Evolutionary conservation across 148 eudicot genomes (phyloP).

Genomic region (Vaccinium darrowii): DNA sequence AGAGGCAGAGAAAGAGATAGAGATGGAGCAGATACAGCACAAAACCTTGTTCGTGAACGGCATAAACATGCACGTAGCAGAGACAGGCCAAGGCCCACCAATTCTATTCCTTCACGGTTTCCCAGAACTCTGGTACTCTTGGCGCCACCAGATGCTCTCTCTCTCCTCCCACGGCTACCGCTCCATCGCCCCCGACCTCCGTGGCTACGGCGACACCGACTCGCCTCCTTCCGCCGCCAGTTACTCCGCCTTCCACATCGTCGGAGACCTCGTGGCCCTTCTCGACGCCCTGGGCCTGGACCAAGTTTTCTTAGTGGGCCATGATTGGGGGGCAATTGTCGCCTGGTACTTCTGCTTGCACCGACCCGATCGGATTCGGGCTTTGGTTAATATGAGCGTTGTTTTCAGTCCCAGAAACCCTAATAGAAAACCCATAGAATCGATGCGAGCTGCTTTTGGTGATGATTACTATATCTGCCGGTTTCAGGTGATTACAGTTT

Average conservation of each 20-base stretch:
- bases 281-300: slow-evolving; percentile 35
- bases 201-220: slow-evolving; percentile 62
- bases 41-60: slow-evolving; percentile 5
- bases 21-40: slow-evolving; percentile 33
- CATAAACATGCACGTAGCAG: slow-evolving; percentile 42
- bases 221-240: slow-evolving; percentile 31
- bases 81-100: slow-evolving; percentile 41
- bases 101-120: slow-evolving; percentile 63
- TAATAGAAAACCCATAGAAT: slow-evolving; percentile 12
- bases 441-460: slow-evolving; percentile 41
- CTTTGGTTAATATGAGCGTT: slow-evolving; percentile 51
- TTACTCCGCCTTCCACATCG: slow-evolving; percentile 43
- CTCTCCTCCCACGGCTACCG: slow-evolving; percentile 47
- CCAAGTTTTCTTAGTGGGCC: slow-evolving; percentile 50
- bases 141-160: slow-evolving; percentile 63
- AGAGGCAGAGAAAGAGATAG: slow-evolving; percentile 2
- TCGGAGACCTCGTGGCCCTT: slow-evolving; percentile 51
- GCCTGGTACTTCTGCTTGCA: slow-evolving; percentile 55
- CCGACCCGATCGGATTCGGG: slow-evolving; percentile 46
- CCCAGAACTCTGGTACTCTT: slow-evolving; percentile 67
- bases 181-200: slow-evolving; percentile 58
- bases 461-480: slow-evolving; percentile 49
- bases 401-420: slow-evolving; percentile 44
- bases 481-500: slow-evolving; percentile 46
- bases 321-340: slow-evolving; percentile 52